Conservation (phyloP, 2,329 filamentous ascomycete species). For the Proliferodiscus dingleyae region DNA sequence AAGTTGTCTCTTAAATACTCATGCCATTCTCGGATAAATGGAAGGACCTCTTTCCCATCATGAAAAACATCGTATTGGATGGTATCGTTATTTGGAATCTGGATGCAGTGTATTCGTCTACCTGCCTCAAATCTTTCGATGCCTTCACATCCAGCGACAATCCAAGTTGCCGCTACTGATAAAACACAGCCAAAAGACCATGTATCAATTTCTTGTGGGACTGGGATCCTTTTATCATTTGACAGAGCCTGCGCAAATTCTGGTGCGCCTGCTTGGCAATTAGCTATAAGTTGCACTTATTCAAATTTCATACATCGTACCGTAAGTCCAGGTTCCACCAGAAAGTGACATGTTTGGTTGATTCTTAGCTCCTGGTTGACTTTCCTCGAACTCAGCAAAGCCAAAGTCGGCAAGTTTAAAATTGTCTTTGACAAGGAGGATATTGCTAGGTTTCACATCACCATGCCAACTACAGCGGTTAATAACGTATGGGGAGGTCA, state of each 20-base stretch:
- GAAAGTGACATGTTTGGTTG: constrained; percentile 4
- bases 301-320: constrained; percentile 21
- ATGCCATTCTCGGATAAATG: constrained; percentile 24
- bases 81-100: too few relatives aligned
- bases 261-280: constrained; percentile 10
- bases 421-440: constrained; percentile 28
- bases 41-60: constrained; percentile 19
- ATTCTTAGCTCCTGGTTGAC: neutral
- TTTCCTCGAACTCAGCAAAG: constrained; percentile 27
- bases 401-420: constrained; percentile 38
- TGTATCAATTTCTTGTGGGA: constrained; percentile 34
- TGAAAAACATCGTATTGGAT: constrained; percentile 23
- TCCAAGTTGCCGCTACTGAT: constrained; percentile 36
- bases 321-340: constrained; percentile 35
- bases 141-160: constrained; percentile 33
- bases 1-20: constrained; percentile 13
- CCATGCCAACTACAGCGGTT: constrained; percentile 33
- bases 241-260: constrained; percentile 2
- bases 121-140: constrained; percentile 27
- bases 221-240: constrained; percentile 1
- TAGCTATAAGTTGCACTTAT: neutral
- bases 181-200: constrained; percentile 39
- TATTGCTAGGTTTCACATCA: constrained; percentile 35
- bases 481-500: too few relatives aligned
- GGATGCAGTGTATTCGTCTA: constrained; percentile 4